Evolutionary conservation across 495 filamentous ascomycete species (phyloP).

Genomic region (Podospora appendiculata): DNA sequence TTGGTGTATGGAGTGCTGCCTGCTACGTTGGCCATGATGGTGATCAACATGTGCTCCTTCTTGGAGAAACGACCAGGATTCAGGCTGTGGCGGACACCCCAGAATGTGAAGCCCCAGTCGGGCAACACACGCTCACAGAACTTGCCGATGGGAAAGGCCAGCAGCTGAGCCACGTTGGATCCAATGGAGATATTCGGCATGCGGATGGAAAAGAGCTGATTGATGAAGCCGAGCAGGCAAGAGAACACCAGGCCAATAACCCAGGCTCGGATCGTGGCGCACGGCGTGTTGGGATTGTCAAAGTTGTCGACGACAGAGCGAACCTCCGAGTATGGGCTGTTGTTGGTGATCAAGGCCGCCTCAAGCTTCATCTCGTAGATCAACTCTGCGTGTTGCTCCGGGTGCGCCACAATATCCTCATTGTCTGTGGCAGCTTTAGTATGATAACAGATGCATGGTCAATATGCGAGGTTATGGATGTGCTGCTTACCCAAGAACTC

Average conservation of each 20-base stretch:
- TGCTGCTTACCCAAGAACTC: conserved; percentile 22
- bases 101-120: conserved; percentile 28
- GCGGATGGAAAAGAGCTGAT: conserved; percentile 32
- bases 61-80: conserved; percentile 42
- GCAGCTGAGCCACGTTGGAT: conserved; percentile 28
- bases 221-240: conserved; percentile 23
- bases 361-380: conserved; percentile 35
- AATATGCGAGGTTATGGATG: no score
- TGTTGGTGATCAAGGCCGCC: conserved; percentile 32
- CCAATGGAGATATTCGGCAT: conserved; percentile 17
- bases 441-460: no score
- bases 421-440: no score
- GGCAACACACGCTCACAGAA: conserved; percentile 23
- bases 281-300: conserved; percentile 25
- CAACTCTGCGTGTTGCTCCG: conserved; percentile 20
- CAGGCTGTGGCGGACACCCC: conserved; percentile 24
- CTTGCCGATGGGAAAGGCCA: conserved; percentile 31
- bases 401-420: conserved; percentile 2
- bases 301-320: conserved; percentile 38
- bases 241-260: conserved; percentile 27
- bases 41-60: conserved; percentile 44
- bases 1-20: conserved; percentile 25
- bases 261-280: conserved; percentile 29
- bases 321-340: conserved; percentile 40
- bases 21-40: conserved; percentile 32